A percentile compares a stretch with the other conserved stretches of the same genome.
These are phyloP conservation scores for Acorus calamus DNA, from an alignment of 106 monocot genomes.

Conservation along the genomic window DNA sequence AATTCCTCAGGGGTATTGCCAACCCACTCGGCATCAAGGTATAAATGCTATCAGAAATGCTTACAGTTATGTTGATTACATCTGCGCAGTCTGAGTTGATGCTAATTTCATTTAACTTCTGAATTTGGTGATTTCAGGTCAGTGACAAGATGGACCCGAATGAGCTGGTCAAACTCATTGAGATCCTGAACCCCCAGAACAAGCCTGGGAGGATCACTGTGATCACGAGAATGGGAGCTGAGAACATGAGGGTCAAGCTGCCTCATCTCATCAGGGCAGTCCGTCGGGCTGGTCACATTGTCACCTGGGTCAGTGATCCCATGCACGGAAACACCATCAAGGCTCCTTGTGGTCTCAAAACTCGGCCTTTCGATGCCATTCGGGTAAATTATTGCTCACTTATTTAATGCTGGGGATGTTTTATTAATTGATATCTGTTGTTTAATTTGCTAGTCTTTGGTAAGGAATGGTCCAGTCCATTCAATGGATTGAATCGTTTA, in stretches of 20 bases:
- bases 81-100: background rate
- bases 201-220: conserved; percentile 66
- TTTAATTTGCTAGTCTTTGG: no score
- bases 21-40: conserved; percentile 83
- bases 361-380: conserved; percentile 72
- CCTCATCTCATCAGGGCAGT: conserved; percentile 82
- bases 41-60: background rate
- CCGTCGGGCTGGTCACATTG: conserved; percentile 52
- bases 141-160: conserved; percentile 68
- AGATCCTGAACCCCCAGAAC: conserved; percentile 55
- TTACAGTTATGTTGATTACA: background rate
- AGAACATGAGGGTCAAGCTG: conserved; percentile 81
- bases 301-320: conserved; percentile 70
- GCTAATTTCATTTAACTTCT: background rate
- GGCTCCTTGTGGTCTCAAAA: conserved; percentile 81
- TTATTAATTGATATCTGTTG: no score
- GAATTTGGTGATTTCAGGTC: conserved; percentile 13
- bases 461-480: no score
- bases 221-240: conserved; percentile 78
- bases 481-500: no score
- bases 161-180: conserved; percentile 58
- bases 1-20: conserved; percentile 76
- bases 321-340: conserved; percentile 96
- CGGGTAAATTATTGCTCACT: conserved; percentile 22
- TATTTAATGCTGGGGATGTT: conserved; percentile 1